Evolutionary conservation across 2,329 filamentous ascomycete genomes (phyloP), one percentile per base, ranked within the genome.

Genomic region (Colletotrichum viniferum): DNA sequence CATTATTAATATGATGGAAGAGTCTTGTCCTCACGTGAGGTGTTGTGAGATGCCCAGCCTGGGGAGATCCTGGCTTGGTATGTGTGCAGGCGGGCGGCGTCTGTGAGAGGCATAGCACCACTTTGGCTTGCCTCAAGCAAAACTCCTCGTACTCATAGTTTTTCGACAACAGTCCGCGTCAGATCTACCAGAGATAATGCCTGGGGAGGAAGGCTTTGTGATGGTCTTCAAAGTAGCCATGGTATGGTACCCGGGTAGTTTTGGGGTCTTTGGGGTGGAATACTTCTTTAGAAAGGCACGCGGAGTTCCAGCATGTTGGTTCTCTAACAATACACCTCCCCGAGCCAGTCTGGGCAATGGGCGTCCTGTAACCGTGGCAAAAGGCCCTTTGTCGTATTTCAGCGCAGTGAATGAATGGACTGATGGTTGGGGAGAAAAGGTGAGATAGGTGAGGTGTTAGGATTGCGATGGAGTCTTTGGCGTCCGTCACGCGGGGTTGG

Each of bases 31-130:
- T 34, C 6, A 4, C 14, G 34, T 36, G 34, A 36, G 14, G 13
- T 14, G 34, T 32, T 1, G 8, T 10, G 28, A 30, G 28, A 10
- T 30, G 28, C 5, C 5, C 6, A 34, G 5, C 5, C 5, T 34
- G 5, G 12, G 6, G 5, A 34, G 4, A 1, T 1, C 13, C 0
- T 14, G 14, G 0, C 4, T 13, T 18, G 7, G 14, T 4, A 18
- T 16, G 14, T 16, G 1, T 18, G 7, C 0, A 16, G 36, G 14
- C 2, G 13, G 4, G 14, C 4, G 36, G 7, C 8, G 5, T 14
- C 6, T 7, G 1, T 14, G 13, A 34, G 12, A 34, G 12, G 32
- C 32, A 34, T n/a, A n/a, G n/a, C n/a, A n/a, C n/a, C n/a, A n/a
- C n/a, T n/a, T n/a, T n/a, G n/a, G n/a, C n/a, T n/a, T n/a, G n/a